A percentile compares a stretch with the other conserved stretches of the same genome.
phyloP scores from a whole-genome alignment of 768 basidiomycete species.

The Phylloporus arenicola region DNA sequence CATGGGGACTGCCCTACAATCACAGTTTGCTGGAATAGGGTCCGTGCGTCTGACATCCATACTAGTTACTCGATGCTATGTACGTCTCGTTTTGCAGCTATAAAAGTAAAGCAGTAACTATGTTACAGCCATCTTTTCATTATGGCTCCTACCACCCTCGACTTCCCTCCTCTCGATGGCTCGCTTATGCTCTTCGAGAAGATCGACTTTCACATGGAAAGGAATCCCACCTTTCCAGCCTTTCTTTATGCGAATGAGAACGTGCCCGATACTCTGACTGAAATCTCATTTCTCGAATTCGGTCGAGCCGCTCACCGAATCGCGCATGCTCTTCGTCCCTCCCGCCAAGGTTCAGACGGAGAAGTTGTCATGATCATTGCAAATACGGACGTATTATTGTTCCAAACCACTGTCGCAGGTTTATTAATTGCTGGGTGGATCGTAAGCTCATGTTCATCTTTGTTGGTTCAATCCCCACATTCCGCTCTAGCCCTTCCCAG shows the following conservation, averaged over 20 bases:
- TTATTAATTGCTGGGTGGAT: conserved; percentile 4
- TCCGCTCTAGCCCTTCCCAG: conserved; percentile 17
- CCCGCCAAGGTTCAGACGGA: conserved; percentile 15
- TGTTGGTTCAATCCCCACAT: conserved; percentile 8
- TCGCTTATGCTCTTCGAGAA: conserved; percentile 18
- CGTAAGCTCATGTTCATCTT: background rate
- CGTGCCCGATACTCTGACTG: conserved; percentile 8
- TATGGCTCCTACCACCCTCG: background rate
- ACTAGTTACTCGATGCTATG: too few relatives aligned
- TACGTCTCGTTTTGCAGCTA: too few relatives aligned
- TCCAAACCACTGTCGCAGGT: conserved; percentile 27
- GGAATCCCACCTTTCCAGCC: conserved; percentile 10
- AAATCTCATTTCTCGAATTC: too few relatives aligned
- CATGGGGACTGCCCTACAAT: too few relatives aligned
- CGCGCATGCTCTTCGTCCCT: too few relatives aligned
- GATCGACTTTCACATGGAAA: conserved; percentile 19
- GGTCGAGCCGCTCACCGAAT: too few relatives aligned
- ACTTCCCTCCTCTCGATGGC: conserved; percentile 14
- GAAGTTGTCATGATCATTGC: conserved; percentile 32
- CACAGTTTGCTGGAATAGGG: too few relatives aligned
- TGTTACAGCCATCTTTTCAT: too few relatives aligned
- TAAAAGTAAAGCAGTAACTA: too few relatives aligned
- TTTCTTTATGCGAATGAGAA: conserved; percentile 14
- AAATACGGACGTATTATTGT: conserved; percentile 24
- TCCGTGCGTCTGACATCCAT: too few relatives aligned